Conservation (phyloP, 2,329 filamentous ascomycete species). For the Venturia pyrina region DNA sequence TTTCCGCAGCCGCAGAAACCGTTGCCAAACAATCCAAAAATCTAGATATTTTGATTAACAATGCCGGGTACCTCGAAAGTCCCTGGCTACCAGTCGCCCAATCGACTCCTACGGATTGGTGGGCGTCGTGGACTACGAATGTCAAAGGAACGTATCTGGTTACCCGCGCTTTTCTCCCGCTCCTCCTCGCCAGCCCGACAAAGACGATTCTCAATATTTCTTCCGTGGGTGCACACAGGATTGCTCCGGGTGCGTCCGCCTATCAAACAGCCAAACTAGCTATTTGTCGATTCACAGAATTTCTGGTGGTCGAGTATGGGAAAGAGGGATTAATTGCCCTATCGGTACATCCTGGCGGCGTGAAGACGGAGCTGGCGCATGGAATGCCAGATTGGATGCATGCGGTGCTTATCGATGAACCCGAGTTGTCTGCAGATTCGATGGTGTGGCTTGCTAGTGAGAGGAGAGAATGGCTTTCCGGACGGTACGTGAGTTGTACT, state of each 20-base stretch:
- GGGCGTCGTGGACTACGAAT: slow-evolving; percentile 39
- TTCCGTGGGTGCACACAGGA: slow-evolving; percentile 5
- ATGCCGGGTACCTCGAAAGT: slow-evolving; percentile 30
- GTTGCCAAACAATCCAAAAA: slow-evolving; percentile 24
- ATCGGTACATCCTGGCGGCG: slow-evolving; percentile 10
- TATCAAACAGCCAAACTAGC: slow-evolving; percentile 11
- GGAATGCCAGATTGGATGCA: slow-evolving; percentile 10
- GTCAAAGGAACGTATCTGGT: slow-evolving; percentile 39
- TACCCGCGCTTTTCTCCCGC: slow-evolving; percentile 29
- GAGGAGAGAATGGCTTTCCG: slow-evolving; percentile 20
- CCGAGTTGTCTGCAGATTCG: slow-evolving; percentile 19
- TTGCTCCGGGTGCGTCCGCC: background rate
- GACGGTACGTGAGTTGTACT: slow-evolving; percentile 17
- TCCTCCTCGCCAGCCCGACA: background rate
- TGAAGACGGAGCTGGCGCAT: slow-evolving; percentile 7
- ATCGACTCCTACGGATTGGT: slow-evolving; percentile 25
- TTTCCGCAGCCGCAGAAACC: slow-evolving; percentile 25
- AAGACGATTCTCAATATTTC: slow-evolving; percentile 11
- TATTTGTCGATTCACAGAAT: slow-evolving; percentile 10
- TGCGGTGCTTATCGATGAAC: slow-evolving; percentile 11
- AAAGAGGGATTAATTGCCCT: slow-evolving; percentile 7
- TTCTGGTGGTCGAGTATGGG: slow-evolving; percentile 7
- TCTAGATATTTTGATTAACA: slow-evolving; percentile 41
- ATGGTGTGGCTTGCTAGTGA: slow-evolving; percentile 19
- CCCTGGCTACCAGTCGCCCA: slow-evolving; percentile 23